Evolutionary conservation across 169 alveolate species (phyloP), one percentile per base, ranked within the genome.

Genomic region (Cystoisospora suis): DNA sequence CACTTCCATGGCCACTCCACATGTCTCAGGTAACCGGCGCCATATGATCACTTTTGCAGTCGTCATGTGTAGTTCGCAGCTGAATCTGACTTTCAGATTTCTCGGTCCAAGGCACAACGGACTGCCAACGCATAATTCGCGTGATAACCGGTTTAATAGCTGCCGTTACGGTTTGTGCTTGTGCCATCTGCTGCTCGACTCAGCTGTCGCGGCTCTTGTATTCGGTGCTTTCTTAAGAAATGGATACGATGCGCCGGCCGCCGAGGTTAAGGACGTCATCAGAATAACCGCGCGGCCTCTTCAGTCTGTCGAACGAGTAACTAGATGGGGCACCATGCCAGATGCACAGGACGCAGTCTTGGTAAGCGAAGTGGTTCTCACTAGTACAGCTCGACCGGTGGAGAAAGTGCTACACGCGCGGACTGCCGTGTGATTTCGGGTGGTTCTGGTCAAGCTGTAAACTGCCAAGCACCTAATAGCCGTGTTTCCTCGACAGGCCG

Each of bases 1-100:
- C 40, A 94, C 96, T 20, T 94, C 96, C 75, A 94, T 94, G 96
- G 95, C 96, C 17, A 75, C 95, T 6, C 96, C 96, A 27, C 91
- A 90, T 59, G 96, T 94, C 40, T 89, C 96, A 32, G 96, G 96
- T 81, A 91, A n/a, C 79, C 70, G 23, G 65, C 65, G 65, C 65
- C 29, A 53, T 15, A 53, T 53, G n/a, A n/a, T n/a, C n/a, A 53
- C 65, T 15, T 53, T 53, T 53, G 12, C 65, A 53, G 65, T 23
- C 23, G 65, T 23, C 23, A 23, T 15, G 65, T 53, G 65, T 53
- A 23, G 65, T 23, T n/a, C n/a, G n/a, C n/a, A n/a, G n/a, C n/a
- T n/a, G n/a, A n/a, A n/a, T n/a, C n/a, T n/a, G n/a, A n/a, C n/a
- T n/a, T n/a, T n/a, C n/a, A n/a, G n/a, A n/a, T n/a, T n/a, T n/a